Evolutionary conservation across 371 early-diverging fungal genomes (phyloP).

Genomic region (Mortierella sp.): DNA sequence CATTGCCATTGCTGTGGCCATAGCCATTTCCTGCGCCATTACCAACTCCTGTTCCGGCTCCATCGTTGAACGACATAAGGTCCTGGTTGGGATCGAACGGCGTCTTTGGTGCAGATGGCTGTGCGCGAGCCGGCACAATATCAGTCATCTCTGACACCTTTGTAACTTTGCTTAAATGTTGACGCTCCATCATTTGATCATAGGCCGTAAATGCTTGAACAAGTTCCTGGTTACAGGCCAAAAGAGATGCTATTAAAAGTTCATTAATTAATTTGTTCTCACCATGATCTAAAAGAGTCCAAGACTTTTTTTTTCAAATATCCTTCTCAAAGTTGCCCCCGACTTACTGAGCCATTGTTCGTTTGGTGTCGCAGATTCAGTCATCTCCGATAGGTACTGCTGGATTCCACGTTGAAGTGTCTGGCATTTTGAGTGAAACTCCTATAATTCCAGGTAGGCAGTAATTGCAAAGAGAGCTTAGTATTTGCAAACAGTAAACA

Average conservation of each 20-base stretch:
- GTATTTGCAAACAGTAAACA: background rate
- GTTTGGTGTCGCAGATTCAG: slow-evolving; percentile 49
- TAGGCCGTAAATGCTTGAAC: slow-evolving; percentile 56
- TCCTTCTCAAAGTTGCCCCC: no score
- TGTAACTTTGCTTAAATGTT: slow-evolving; percentile 40
- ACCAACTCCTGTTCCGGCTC: slow-evolving; percentile 24
- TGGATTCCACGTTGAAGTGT: slow-evolving; percentile 51
- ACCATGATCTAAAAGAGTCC: no score
- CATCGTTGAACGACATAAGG: slow-evolving; percentile 32
- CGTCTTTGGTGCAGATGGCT: background rate
- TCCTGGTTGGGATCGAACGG: slow-evolving; percentile 17
- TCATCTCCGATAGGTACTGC: slow-evolving; percentile 55
- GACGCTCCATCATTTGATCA: slow-evolving; percentile 59
- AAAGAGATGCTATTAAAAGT: slow-evolving; percentile 38
- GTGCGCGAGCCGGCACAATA: slow-evolving; percentile 9
- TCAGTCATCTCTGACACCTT: slow-evolving; percentile 38
- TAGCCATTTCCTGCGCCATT: slow-evolving; percentile 19
- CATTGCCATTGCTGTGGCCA: slow-evolving; percentile 21
- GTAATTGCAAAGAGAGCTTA: background rate
- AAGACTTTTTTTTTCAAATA: no score
- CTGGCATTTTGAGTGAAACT: slow-evolving; percentile 55
- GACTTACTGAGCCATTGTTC: slow-evolving; percentile 59
- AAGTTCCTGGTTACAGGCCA: slow-evolving; percentile 57
- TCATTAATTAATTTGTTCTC: no score
- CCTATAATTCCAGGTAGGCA: slow-evolving; percentile 21